Evolutionary conservation across 768 basidiomycete genomes (phyloP).

Genomic region (Paxillus ammoniavirescens): DNA sequence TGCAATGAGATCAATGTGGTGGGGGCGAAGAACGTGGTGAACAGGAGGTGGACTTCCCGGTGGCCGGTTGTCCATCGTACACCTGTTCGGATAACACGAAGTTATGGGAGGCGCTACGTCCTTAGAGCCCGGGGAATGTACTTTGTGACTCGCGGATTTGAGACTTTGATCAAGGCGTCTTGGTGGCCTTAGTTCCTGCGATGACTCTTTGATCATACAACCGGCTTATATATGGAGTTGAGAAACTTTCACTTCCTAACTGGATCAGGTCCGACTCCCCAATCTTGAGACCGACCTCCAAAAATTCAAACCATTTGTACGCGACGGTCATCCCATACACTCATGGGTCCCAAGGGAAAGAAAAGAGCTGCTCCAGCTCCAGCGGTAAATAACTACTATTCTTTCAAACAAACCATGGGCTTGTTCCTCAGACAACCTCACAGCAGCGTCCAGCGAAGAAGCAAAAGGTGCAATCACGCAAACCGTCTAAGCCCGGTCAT

Average conservation of each 20-base stretch:
- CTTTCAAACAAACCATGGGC: not conserved
- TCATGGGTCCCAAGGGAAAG: conserved; percentile 30
- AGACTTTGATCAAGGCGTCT: too few relatives aligned
- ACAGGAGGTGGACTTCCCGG: conserved; percentile 55
- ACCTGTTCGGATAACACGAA: not conserved
- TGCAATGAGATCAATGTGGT: conserved; percentile 70
- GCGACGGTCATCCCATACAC: not conserved
- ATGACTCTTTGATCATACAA: not conserved
- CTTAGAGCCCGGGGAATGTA: too few relatives aligned
- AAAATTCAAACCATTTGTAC: not conserved
- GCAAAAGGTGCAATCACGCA: conserved; percentile 47
- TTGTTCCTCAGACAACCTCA: not conserved
- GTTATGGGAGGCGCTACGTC: not conserved
- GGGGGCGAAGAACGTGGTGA: conserved; percentile 69
- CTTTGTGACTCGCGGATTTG: too few relatives aligned
- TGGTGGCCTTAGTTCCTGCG: not conserved
- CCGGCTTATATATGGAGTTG: too few relatives aligned
- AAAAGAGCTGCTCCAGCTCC: conserved; percentile 34
- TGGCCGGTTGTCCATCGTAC: conserved; percentile 24
- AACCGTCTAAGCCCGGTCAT: conserved; percentile 13
- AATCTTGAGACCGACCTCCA: too few relatives aligned
- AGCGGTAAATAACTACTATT: conserved; percentile 22
- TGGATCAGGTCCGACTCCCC: too few relatives aligned
- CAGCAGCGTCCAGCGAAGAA: conserved; percentile 52
- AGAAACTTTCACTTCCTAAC: too few relatives aligned